Evolutionary conservation across 2,329 filamentous ascomycete genomes (phyloP).

Genomic region (Aspergillus sp.): DNA sequence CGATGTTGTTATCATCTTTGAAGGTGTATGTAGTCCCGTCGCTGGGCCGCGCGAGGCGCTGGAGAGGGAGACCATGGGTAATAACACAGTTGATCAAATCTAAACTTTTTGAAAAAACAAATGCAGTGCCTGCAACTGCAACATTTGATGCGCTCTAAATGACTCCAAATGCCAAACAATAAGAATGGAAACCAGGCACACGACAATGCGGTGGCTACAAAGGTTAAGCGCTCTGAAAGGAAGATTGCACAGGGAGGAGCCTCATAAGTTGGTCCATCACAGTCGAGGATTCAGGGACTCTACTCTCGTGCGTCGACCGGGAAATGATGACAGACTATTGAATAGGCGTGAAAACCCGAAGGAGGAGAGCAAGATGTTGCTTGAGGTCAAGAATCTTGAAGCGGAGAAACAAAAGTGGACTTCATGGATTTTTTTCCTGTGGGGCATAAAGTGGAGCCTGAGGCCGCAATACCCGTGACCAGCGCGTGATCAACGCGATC

Average conservation of each 20-base stretch:
- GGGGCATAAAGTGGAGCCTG: constrained; percentile 21
- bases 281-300: constrained; percentile 5
- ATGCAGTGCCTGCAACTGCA: constrained; percentile 11
- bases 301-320: background rate
- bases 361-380: background rate
- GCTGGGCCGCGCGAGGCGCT: constrained; percentile 28
- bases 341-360: background rate
- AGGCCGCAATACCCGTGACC: constrained; percentile 19
- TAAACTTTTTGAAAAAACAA: constrained; percentile 7
- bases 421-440: constrained; percentile 20
- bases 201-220: constrained; percentile 20
- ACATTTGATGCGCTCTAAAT: constrained; percentile 23
- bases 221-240: constrained; percentile 5
- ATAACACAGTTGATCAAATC: constrained; percentile 10
- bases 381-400: constrained; percentile 5
- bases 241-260: constrained; percentile 1
- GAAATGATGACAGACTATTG: constrained; percentile 5
- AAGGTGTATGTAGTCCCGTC: constrained; percentile 23
- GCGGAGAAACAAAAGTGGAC: constrained; percentile 12
- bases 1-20: constrained; percentile 33
- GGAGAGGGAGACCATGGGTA: constrained; percentile 36
- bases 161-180: background rate
- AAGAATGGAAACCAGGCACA: constrained; percentile 15
- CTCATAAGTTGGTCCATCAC: constrained; percentile 20
- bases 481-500: constrained; percentile 13